phyloP scores from a whole-genome alignment of 1,284 basidiomycete genomes.

The Moesziomyces aphidis region DNA sequence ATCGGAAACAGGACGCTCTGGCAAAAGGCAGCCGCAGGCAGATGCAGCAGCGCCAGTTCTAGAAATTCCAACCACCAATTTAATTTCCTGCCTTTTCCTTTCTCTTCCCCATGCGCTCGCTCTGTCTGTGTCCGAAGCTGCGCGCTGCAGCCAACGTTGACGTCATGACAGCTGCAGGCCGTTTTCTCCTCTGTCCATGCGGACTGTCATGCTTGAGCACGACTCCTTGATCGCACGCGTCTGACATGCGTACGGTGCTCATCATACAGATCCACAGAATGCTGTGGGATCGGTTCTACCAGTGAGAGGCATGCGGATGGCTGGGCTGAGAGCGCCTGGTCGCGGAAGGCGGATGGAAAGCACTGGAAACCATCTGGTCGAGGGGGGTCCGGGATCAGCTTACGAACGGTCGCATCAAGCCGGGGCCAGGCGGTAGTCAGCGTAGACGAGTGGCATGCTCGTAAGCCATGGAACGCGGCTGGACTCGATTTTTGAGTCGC shows the following conservation, averaged over 20 bases:
- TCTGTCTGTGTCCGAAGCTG: too few species aligned
- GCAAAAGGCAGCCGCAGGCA: constrained; percentile 8
- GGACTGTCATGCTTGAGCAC: background rate
- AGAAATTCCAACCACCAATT: background rate
- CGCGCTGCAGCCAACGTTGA: constrained; percentile 4
- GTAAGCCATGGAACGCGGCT: background rate
- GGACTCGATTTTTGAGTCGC: background rate
- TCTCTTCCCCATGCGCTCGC: too few species aligned
- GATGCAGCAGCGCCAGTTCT: constrained; percentile 28
- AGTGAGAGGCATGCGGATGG: too few species aligned
- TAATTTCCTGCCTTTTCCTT: too few species aligned
- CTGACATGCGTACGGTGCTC: too few species aligned
- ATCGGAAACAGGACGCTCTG: constrained; percentile 9
- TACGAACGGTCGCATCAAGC: background rate
- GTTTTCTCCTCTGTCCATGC: background rate
- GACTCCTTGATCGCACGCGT: too few species aligned
- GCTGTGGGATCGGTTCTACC: too few species aligned
- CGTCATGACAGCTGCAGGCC: constrained; percentile 33
- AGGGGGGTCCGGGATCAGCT: background rate
- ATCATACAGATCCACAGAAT: too few species aligned
- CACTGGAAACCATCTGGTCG: too few species aligned
- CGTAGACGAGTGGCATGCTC: background rate
- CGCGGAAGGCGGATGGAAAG: too few species aligned
- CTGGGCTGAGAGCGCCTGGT: too few species aligned
- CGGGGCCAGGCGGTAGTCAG: too few species aligned